Conservation (phyloP, 1,284 basidiomycete species). For the Moesziomyces sp. region DNA sequence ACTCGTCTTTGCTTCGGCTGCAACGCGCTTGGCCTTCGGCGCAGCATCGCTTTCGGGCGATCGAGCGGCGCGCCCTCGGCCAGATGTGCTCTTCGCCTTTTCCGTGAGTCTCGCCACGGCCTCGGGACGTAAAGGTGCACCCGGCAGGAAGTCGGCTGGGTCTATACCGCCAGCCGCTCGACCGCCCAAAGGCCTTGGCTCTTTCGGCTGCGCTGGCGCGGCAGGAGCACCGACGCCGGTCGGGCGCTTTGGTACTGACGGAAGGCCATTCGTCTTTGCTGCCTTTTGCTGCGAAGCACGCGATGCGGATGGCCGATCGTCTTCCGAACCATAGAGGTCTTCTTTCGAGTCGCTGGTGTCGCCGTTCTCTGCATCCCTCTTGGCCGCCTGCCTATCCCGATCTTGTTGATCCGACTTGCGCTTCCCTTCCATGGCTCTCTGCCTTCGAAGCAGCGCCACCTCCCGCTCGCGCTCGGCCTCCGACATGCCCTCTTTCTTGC, state of each 20-base stretch:
- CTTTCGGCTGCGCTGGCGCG: slow-evolving; percentile 11
- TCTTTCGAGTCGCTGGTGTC: slow-evolving; percentile 15
- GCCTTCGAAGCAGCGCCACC: slow-evolving; percentile 38
- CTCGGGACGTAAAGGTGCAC: slow-evolving; percentile 39
- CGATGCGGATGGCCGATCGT: not conserved
- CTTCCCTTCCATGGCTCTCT: slow-evolving; percentile 52
- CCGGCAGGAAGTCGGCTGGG: slow-evolving; percentile 54
- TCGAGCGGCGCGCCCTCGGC: not conserved
- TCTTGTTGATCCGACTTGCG: slow-evolving; percentile 25
- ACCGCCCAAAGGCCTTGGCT: slow-evolving; percentile 9
- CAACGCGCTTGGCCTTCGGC: slow-evolving; percentile 8
- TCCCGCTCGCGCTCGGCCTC: slow-evolving; percentile 32
- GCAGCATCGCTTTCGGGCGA: slow-evolving; percentile 21
- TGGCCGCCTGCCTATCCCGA: slow-evolving; percentile 20
- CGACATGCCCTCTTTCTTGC: slow-evolving; percentile 13
- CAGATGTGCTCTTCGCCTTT: slow-evolving; percentile 13
- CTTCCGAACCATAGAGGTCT: slow-evolving; percentile 42
- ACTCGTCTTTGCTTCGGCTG: slow-evolving; percentile 5
- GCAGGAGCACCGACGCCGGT: not conserved
- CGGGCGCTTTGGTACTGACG: slow-evolving; percentile 1
- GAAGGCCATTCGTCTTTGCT: not conserved
- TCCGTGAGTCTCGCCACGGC: slow-evolving; percentile 30
- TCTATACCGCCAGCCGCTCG: slow-evolving; percentile 38
- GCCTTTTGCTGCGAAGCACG: slow-evolving; percentile 4
- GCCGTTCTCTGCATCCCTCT: slow-evolving; percentile 5